Evolutionary conservation across 495 filamentous ascomycete species (phyloP).

Genomic region (Cercophora sp.): DNA sequence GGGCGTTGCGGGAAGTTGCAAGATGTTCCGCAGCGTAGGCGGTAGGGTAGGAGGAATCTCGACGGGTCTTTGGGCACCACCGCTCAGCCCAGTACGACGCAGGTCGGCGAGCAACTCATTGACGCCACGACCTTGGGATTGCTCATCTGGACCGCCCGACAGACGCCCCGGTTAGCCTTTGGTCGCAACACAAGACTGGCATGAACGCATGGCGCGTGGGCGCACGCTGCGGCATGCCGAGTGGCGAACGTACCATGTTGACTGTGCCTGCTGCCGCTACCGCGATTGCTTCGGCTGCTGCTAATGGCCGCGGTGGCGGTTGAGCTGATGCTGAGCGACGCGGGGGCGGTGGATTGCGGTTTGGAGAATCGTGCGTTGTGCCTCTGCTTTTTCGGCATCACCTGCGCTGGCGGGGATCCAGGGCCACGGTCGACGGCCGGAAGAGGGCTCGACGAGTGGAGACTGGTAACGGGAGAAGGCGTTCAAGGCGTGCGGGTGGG

Average conservation of each 20-base stretch:
- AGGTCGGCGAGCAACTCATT: conserved; percentile 49
- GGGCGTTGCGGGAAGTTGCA: conserved; percentile 69
- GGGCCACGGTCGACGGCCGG: too few relatives aligned
- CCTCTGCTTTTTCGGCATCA: conserved; percentile 56
- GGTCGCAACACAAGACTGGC: too few relatives aligned
- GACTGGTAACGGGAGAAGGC: too few relatives aligned
- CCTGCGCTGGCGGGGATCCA: too few relatives aligned
- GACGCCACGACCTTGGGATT: conserved; percentile 43
- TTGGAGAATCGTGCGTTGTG: conserved; percentile 45
- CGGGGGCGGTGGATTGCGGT: conserved; percentile 47
- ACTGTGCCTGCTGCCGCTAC: conserved; percentile 19
- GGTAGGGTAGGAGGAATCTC: conserved; percentile 40
- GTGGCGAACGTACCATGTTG: conserved; percentile 21
- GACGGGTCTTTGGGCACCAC: conserved; percentile 10
- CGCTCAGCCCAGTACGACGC: conserved; percentile 35
- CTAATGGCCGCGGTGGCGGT: conserved; percentile 10
- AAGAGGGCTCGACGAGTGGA: too few relatives aligned
- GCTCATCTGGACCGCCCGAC: too few relatives aligned
- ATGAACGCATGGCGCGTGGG: too few relatives aligned
- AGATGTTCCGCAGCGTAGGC: conserved; percentile 52
- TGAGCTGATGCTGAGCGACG: conserved; percentile 33
- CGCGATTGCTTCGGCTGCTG: conserved; percentile 17
- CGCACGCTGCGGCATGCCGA: too few relatives aligned
- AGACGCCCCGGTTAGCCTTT: too few relatives aligned
- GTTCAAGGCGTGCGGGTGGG: too few relatives aligned